phyloP scores from a whole-genome alignment of 108 stramenopile species.

The Nitzschia inconspicua region DNA sequence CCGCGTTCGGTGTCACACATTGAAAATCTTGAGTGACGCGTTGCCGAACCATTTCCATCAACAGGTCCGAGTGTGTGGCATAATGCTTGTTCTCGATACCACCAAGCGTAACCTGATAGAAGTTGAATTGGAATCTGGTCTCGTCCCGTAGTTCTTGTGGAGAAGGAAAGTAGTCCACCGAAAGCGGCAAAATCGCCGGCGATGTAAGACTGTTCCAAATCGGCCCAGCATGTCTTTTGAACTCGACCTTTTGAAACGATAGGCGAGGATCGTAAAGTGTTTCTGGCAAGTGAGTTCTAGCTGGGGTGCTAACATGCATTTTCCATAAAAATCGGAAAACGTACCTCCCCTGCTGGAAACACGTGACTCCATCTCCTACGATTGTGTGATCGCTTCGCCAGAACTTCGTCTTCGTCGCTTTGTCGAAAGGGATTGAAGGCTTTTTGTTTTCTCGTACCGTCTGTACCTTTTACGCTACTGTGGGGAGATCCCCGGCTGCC shows the following conservation, averaged over 20 bases:
- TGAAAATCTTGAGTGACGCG: slow-evolving; percentile 81
- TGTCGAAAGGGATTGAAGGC: slow-evolving; percentile 91
- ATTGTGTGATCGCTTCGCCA: slow-evolving; percentile 92
- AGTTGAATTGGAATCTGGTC: slow-evolving; percentile 63
- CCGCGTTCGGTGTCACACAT: slow-evolving; percentile 61
- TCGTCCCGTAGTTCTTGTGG: slow-evolving; percentile 70
- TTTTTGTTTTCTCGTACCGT: slow-evolving; percentile 40
- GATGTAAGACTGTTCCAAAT: slow-evolving; percentile 96
- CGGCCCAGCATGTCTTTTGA: slow-evolving; percentile 83
- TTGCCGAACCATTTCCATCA: slow-evolving; percentile 90
- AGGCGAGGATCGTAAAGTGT: no score
- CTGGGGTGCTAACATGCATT: no score
- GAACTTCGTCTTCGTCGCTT: slow-evolving; percentile 88
- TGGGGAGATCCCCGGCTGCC: slow-evolving; percentile 1
- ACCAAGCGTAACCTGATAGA: slow-evolving; percentile 68
- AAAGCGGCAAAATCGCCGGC: slow-evolving; percentile 95
- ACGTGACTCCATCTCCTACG: slow-evolving; percentile 95
- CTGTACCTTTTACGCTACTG: background rate
- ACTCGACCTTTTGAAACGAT: no score
- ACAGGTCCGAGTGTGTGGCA: slow-evolving; percentile 68
- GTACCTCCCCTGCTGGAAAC: slow-evolving; percentile 90
- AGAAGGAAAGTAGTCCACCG: slow-evolving; percentile 95
- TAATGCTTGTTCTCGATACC: slow-evolving; percentile 74
- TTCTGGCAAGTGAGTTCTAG: no score
- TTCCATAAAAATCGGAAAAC: no score